A percentile compares a stretch with the other conserved stretches of the same genome.
Conservation (phyloP, 108 stramenopile genomes). For the Nitzschia inconspicua region DNA sequence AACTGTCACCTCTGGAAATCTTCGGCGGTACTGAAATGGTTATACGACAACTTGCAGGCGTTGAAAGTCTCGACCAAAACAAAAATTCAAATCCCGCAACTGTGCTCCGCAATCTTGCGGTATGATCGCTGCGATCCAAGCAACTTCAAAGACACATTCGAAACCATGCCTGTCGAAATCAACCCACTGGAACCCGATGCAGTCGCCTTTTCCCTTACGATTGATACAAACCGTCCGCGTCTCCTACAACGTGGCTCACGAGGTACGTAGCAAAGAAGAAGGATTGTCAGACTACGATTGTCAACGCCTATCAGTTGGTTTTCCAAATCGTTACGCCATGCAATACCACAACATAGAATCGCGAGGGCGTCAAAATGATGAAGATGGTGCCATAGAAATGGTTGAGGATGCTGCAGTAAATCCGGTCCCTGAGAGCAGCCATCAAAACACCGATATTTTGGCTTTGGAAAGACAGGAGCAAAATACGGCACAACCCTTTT, state of each 20-base stretch:
- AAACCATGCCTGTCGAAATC: conserved; percentile 70
- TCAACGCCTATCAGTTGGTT: too few relatives aligned
- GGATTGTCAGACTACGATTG: conserved; percentile 1
- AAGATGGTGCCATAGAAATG: too few relatives aligned
- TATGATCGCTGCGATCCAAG: conserved; percentile 59
- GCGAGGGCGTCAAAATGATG: too few relatives aligned
- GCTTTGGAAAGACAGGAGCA: too few relatives aligned
- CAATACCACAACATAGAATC: too few relatives aligned
- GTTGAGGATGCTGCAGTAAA: too few relatives aligned
- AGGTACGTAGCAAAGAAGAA: background rate
- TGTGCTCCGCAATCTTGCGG: conserved; percentile 51
- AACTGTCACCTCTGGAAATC: conserved; percentile 47
- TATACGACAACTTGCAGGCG: conserved; percentile 22
- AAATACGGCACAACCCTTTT: too few relatives aligned
- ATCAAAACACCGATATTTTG: too few relatives aligned
- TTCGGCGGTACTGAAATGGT: conserved; percentile 17
- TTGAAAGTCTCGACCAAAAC: conserved; percentile 5
- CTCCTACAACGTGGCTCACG: conserved; percentile 45
- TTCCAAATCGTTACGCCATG: too few relatives aligned
- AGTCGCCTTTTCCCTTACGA: conserved; percentile 66
- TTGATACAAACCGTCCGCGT: conserved; percentile 63
- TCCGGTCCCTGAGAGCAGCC: too few relatives aligned
- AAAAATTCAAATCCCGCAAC: conserved; percentile 6
- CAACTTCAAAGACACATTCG: conserved; percentile 63
- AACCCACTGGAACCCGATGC: conserved; percentile 70